Conservation (phyloP, 768 basidiomycete genomes). For the Psilocybe subaeruginosa region DNA sequence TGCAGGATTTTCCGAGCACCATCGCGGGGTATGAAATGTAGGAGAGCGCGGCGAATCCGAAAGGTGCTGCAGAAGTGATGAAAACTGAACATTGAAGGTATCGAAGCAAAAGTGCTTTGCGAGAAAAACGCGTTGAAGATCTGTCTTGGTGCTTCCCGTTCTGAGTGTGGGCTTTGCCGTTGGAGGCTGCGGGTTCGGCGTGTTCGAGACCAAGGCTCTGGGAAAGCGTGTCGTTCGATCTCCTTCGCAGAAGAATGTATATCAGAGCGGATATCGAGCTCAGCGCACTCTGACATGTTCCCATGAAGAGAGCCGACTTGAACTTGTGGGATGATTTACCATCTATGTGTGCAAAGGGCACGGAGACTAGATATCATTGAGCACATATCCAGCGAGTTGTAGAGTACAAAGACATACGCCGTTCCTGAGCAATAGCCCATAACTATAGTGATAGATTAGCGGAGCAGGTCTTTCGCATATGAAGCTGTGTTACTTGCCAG, state of each 20-base stretch:
- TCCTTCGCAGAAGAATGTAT: slow-evolving; percentile 71
- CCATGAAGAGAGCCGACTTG: slow-evolving; percentile 83
- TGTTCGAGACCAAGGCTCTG: slow-evolving; percentile 66
- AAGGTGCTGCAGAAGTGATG: slow-evolving; percentile 91
- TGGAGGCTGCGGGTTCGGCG: slow-evolving; percentile 28
- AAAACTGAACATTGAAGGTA: slow-evolving; percentile 87
- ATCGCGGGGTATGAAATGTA: slow-evolving; percentile 99
- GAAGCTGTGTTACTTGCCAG: slow-evolving; percentile 48
- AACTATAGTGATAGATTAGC: slow-evolving; percentile 43
- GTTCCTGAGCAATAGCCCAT: slow-evolving; percentile 94
- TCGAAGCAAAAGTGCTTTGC: slow-evolving; percentile 58
- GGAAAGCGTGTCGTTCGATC: slow-evolving; percentile 50
- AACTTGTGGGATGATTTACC: slow-evolving; percentile 71
- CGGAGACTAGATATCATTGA: slow-evolving; percentile 59
- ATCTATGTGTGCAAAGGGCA: slow-evolving; percentile 77
- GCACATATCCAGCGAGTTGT: slow-evolving; percentile 2
- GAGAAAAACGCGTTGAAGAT: slow-evolving; percentile 37
- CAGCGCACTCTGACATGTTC: slow-evolving; percentile 81
- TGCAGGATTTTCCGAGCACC: slow-evolving; percentile 99
- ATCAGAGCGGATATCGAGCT: slow-evolving; percentile 76
- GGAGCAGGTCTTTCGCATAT: neutral
- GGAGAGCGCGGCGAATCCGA: slow-evolving; percentile 93
- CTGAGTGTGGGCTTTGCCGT: slow-evolving; percentile 20
- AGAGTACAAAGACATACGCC: slow-evolving; percentile 54
- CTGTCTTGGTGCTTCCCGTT: slow-evolving; percentile 26